phyloP scores from a whole-genome alignment of 805 yeast genomes.

The Metschnikowia amazonensis region DNA sequence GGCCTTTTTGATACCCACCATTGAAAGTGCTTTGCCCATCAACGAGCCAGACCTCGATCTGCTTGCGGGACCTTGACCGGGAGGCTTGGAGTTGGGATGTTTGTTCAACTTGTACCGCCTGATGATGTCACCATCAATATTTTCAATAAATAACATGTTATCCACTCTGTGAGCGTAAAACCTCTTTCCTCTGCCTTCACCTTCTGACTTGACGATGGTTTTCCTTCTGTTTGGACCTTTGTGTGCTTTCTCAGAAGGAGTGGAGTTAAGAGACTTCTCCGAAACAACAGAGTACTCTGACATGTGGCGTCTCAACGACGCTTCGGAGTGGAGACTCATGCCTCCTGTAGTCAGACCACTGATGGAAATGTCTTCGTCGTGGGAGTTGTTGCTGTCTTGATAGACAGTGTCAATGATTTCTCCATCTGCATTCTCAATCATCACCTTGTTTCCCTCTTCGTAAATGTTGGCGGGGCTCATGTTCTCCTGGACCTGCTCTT shows the following conservation, averaged over 20 bases:
- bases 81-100: constrained; percentile 28
- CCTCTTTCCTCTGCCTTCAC: constrained; percentile 28
- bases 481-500: constrained; percentile 3
- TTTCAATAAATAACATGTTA: constrained; percentile 76
- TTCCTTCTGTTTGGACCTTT: constrained; percentile 12
- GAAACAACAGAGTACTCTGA: constrained; percentile 33
- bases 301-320: constrained; percentile 36
- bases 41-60: constrained; percentile 40
- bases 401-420: constrained; percentile 63
- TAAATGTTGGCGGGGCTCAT: constrained; percentile 34
- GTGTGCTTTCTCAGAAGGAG: neutral
- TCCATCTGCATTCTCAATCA: constrained; percentile 82
- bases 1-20: constrained; percentile 48
- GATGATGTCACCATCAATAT: constrained; percentile 86
- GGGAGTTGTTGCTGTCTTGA: constrained; percentile 13
- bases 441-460: constrained; percentile 65
- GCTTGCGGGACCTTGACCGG: constrained; percentile 10
- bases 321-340: constrained; percentile 37
- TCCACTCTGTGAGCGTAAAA: constrained; percentile 74
- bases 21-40: constrained; percentile 46
- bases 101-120: constrained; percentile 73
- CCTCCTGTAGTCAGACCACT: neutral
- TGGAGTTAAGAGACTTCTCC: constrained; percentile 6
- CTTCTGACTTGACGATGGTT: constrained; percentile 29
- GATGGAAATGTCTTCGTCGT: neutral